A percentile compares a stretch with the other conserved stretches of the same genome.
Conservation (phyloP, 2,329 filamentous ascomycete genomes). For the Fusarium nurragi region DNA sequence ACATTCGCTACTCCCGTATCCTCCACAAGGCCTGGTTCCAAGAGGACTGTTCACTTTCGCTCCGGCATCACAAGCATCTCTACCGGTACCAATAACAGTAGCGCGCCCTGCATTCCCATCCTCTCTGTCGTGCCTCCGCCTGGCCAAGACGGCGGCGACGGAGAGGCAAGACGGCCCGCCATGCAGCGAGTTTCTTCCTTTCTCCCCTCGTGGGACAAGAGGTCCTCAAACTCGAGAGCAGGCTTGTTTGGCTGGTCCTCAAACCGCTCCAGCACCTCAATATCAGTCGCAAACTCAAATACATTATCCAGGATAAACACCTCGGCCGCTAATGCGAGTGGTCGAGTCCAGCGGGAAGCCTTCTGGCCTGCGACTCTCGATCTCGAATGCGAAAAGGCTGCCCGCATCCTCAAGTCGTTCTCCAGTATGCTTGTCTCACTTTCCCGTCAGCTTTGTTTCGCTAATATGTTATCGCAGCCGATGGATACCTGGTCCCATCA, state of each 20-base stretch:
- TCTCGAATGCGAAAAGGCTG: slow-evolving; percentile 90
- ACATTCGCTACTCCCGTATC: slow-evolving; percentile 30
- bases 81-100: slow-evolving; percentile 47
- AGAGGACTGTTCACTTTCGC: slow-evolving; percentile 33
- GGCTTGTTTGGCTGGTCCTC: slow-evolving; percentile 57
- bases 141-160: slow-evolving; percentile 48
- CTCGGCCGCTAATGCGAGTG: slow-evolving; percentile 46
- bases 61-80: slow-evolving; percentile 22
- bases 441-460: slow-evolving; percentile 14
- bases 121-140: slow-evolving; percentile 48
- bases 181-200: slow-evolving; percentile 58
- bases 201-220: slow-evolving; percentile 58
- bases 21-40: slow-evolving; percentile 12
- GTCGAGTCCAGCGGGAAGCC: slow-evolving; percentile 64
- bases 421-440: slow-evolving; percentile 67
- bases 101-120: slow-evolving; percentile 34
- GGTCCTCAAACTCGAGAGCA: slow-evolving; percentile 48
- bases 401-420: slow-evolving; percentile 88
- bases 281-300: slow-evolving; percentile 33
- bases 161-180: slow-evolving; percentile 49
- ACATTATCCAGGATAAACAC: slow-evolving; percentile 49
- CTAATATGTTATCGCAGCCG: slow-evolving; percentile 52
- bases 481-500: slow-evolving; percentile 64
- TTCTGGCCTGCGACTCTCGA: slow-evolving; percentile 89
- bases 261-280: slow-evolving; percentile 57